phyloP scores from a whole-genome alignment of 805 yeast species.

The Blastobotrys americana region DNA sequence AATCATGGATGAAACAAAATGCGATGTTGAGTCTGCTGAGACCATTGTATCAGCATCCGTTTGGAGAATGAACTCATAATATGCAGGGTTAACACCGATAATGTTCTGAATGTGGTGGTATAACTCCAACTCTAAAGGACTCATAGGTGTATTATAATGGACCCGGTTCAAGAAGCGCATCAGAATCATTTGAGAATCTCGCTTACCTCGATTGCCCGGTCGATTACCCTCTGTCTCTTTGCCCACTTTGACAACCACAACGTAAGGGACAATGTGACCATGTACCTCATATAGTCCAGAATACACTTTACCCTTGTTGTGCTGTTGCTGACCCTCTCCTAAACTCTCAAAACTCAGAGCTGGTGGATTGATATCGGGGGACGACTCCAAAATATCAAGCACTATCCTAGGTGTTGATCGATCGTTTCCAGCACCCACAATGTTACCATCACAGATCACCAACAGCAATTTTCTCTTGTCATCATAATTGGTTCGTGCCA shows the following conservation, averaged over 20 bases:
- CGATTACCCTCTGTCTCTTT: constrained; percentile 49
- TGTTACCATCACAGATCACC: constrained; percentile 55
- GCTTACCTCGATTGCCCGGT: constrained; percentile 61
- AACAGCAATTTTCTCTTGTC: constrained; percentile 51
- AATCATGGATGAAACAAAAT: constrained; percentile 50
- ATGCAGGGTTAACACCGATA: constrained; percentile 52
- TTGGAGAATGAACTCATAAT: constrained; percentile 48
- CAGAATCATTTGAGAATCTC: constrained; percentile 54
- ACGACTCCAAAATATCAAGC: constrained; percentile 46
- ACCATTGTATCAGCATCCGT: constrained; percentile 62
- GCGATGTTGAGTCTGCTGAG: constrained; percentile 46
- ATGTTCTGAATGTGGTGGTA: constrained; percentile 48
- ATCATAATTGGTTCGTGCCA: constrained; percentile 51
- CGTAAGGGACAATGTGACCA: constrained; percentile 49
- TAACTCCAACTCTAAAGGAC: constrained; percentile 48
- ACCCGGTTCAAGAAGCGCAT: constrained; percentile 57
- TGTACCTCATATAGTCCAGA: constrained; percentile 53
- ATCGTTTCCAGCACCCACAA: constrained; percentile 57
- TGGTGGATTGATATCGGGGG: constrained; percentile 46
- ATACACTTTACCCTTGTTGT: constrained; percentile 55
- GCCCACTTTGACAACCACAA: constrained; percentile 54
- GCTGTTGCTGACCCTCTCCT: constrained; percentile 56
- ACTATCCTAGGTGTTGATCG: constrained; percentile 51
- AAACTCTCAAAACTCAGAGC: constrained; percentile 49
- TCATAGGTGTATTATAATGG: constrained; percentile 55